A percentile compares a stretch with the other conserved stretches of the same genome.
phyloP scores from a whole-genome alignment of 1,284 basidiomycete genomes.

The Ganoderma multipileum region DNA sequence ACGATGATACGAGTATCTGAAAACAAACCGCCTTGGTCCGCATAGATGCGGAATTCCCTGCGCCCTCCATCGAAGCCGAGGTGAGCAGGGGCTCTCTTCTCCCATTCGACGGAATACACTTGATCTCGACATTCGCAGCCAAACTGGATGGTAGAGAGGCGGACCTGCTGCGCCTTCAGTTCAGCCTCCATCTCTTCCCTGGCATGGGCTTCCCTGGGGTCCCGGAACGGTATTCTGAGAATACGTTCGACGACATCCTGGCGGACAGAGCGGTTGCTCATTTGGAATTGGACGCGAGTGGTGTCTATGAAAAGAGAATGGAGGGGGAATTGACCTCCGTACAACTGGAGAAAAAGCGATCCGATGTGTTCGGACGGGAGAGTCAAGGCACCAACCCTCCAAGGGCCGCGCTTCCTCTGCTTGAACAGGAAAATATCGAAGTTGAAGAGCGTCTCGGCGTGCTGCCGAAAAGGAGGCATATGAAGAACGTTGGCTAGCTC shows the following conservation, averaged over 20 bases:
- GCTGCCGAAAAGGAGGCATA: slow-evolving; percentile 42
- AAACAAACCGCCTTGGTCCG: slow-evolving; percentile 27
- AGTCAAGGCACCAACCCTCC: slow-evolving; percentile 54
- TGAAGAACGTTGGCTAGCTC: slow-evolving; percentile 56
- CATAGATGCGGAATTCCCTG: slow-evolving; percentile 52
- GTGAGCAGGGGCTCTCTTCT: slow-evolving; percentile 40
- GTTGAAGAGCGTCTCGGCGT: slow-evolving; percentile 48
- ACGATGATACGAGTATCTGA: slow-evolving; percentile 44
- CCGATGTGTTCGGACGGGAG: slow-evolving; percentile 51
- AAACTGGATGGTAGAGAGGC: slow-evolving; percentile 50
- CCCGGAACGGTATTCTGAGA: slow-evolving; percentile 50
- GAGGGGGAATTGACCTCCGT: slow-evolving; percentile 40
- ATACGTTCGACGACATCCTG: slow-evolving; percentile 50
- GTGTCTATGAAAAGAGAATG: slow-evolving; percentile 38
- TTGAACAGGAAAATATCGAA: slow-evolving; percentile 49
- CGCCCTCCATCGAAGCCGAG: slow-evolving; percentile 52
- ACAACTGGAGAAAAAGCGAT: slow-evolving; percentile 52
- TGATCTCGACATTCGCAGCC: slow-evolving; percentile 63
- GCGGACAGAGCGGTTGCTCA: slow-evolving; percentile 43
- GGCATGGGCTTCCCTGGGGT: slow-evolving; percentile 46
- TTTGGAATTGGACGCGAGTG: slow-evolving; percentile 46
- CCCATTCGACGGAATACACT: slow-evolving; percentile 64
- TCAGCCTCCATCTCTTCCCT: slow-evolving; percentile 36
- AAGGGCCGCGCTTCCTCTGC: slow-evolving; percentile 37
- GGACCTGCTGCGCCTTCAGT: slow-evolving; percentile 40